Conservation (phyloP, 2,329 filamentous ascomycete species). For the Penicillium sp. region DNA sequence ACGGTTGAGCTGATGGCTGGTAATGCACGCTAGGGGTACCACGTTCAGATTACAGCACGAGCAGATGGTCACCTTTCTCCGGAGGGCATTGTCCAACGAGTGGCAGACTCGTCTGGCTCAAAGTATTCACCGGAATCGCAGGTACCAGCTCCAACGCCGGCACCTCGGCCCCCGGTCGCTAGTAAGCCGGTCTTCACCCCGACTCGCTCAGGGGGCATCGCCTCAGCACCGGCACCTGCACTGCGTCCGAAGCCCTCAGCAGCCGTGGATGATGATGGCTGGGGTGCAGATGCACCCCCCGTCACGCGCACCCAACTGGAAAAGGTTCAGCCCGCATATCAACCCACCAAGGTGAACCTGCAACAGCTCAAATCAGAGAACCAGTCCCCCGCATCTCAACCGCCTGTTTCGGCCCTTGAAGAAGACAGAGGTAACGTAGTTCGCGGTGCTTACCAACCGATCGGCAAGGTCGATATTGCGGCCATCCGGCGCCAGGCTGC, state of each 20-base stretch:
- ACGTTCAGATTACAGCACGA: conserved; percentile 94
- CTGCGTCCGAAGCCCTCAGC: conserved; percentile 49
- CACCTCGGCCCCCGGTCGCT: conserved; percentile 67
- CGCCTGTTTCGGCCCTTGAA: conserved; percentile 50
- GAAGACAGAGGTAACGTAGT: conserved; percentile 65
- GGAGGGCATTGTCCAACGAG: conserved; percentile 86
- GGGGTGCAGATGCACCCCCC: conserved; percentile 91
- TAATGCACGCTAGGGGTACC: conserved; percentile 66
- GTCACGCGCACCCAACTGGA: conserved; percentile 83
- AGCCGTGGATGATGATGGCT: conserved; percentile 78
- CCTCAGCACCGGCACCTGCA: conserved; percentile 65
- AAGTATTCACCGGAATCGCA: conserved; percentile 79
- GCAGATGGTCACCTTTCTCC: conserved; percentile 86
- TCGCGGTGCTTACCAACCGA: conserved; percentile 82
- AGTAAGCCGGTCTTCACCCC: conserved; percentile 93
- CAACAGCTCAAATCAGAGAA: conserved; percentile 76
- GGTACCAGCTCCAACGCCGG: conserved; percentile 48
- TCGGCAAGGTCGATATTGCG: conserved; percentile 97
- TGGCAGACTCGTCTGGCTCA: conserved; percentile 88
- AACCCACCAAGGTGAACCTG: conserved; percentile 94
- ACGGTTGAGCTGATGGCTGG: neutral
- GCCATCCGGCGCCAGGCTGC: conserved; percentile 76
- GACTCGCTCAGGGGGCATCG: conserved; percentile 58
- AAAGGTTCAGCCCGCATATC: conserved; percentile 89
- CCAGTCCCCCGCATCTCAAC: conserved; percentile 51